Evolutionary conservation across 331 rosid species (phyloP), one percentile per base, ranked within the genome.

Genomic region (Rosa hybrid): DNA sequence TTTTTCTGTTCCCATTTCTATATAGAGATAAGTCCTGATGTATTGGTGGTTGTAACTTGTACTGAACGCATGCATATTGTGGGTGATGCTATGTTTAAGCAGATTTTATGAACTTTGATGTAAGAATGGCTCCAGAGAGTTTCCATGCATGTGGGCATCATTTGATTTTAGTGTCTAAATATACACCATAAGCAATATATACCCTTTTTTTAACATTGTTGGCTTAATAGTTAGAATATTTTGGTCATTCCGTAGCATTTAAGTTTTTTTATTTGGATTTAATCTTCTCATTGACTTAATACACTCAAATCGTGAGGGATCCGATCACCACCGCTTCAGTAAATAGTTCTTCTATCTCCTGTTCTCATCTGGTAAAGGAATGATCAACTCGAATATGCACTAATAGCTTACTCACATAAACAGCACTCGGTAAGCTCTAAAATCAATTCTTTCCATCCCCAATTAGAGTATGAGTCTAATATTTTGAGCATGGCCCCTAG

Each of bases 131-230:
- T 64, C 69, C 44, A 14, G 39, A 56, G 68, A 39, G 8, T 39
- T n/a, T 74, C 17, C 50, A 56, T n/a, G 67, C 21, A 74, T 54
- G 77, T 38, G 27, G 50, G 34, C 68, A 57, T 42, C 54, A 13
- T 21, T 41, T 57, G 42, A 41, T n/a, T 27, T n/a, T 38, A n/a
- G 38, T 11, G 38, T 45, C 16, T n/a, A 12, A 5, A 70, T 70
- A 12, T 70, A 41, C 39, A 45, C 30, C 38, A 70, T 25, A 42
- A 20, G 17, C 50, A 41, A 45, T 21, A 51, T 38, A 73, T 10
- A 18, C 46, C 23, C 51, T 44, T 18, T 39, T n/a, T 18, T 34
- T 18, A 12, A 72, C 11, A 73, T 18, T 16, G 39, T 51, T 38
- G 50, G 6, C 27, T 74, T 74, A 9, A 59, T 9, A 9, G 12